These are phyloP conservation scores for Hypoxylon rickii DNA, from an alignment of 495 filamentous ascomycete species.

Conservation along the genomic window DNA sequence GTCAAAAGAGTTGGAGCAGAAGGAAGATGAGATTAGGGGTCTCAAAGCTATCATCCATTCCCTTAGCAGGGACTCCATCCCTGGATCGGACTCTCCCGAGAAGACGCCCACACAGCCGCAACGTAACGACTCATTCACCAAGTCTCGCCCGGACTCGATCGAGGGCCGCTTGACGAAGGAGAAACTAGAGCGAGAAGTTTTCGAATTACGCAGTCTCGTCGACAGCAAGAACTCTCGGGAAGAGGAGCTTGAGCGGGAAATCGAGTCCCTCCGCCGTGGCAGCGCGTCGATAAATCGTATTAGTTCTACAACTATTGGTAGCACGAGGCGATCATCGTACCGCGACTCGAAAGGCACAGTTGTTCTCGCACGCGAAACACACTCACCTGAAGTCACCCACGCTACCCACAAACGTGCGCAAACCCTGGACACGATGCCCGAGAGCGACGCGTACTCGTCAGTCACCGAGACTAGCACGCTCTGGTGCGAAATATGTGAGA, in stretches of 20 bases:
- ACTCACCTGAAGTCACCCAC: constrained; percentile 45
- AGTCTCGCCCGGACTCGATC: constrained; percentile 55
- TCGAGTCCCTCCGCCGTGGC: constrained; percentile 65
- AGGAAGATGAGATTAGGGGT: constrained; percentile 95
- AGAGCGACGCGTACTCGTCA: constrained; percentile 74
- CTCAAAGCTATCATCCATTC: constrained; percentile 98
- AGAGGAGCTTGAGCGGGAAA: constrained; percentile 87
- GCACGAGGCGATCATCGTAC: constrained; percentile 56
- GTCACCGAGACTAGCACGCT: constrained; percentile 71
- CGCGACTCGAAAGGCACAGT: constrained; percentile 65
- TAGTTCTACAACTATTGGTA: constrained; percentile 58
- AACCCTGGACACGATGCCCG: constrained; percentile 64
- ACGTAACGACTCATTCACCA: constrained; percentile 40
- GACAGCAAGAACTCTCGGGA: constrained; percentile 76
- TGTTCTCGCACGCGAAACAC: constrained; percentile 51
- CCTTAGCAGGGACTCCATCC: constrained; percentile 73
- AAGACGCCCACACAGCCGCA: constrained; percentile 49
- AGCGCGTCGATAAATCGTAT: constrained; percentile 44
- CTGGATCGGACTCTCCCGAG: constrained; percentile 48
- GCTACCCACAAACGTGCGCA: constrained; percentile 48
- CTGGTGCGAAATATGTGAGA: constrained; percentile 97
- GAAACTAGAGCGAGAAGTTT: constrained; percentile 76
- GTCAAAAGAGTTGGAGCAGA: constrained; percentile 83
- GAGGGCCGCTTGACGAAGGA: constrained; percentile 60
- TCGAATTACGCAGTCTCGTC: constrained; percentile 70